phyloP scores from a whole-genome alignment of 106 monocot genomes.

The Dendrobium nobile region DNA sequence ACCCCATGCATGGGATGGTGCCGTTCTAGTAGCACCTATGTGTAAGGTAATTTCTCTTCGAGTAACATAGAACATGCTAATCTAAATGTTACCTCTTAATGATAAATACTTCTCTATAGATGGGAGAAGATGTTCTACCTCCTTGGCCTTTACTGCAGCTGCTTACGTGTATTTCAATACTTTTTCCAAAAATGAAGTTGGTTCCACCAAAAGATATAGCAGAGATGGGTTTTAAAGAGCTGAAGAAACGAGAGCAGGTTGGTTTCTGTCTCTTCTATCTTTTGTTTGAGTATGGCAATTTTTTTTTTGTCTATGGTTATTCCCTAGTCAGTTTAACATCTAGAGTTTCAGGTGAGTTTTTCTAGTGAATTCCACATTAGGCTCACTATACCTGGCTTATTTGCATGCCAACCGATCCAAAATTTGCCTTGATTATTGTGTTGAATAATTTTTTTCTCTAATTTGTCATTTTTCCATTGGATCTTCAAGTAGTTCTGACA shows the following conservation, averaged over 20 bases:
- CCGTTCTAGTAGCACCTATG: constrained; percentile 93
- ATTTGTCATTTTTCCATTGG: background rate
- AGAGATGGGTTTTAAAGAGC: constrained; percentile 80
- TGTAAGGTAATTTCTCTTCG: constrained; percentile 57
- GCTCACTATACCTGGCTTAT: background rate
- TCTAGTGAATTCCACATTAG: background rate
- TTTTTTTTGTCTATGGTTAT: background rate
- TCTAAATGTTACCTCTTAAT: background rate
- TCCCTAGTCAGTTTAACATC: background rate
- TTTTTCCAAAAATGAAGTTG: constrained; percentile 69
- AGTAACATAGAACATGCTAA: background rate
- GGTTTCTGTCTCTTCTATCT: background rate
- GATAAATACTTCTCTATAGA: constrained; percentile 24
- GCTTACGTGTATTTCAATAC: constrained; percentile 48
- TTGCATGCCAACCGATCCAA: background rate
- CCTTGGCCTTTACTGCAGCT: constrained; percentile 65
- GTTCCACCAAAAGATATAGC: constrained; percentile 87
- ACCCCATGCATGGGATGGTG: constrained; percentile 72
- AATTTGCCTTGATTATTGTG: background rate
- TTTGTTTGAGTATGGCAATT: background rate
- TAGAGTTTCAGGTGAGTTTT: background rate
- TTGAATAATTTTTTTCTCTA: background rate
- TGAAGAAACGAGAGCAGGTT: constrained; percentile 76
- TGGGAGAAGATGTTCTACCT: constrained; percentile 77
- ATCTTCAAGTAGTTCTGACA: background rate